Evolutionary conservation across 2,329 filamentous ascomycete genomes (phyloP).

Genomic region (Mycosphaerella arachidis): DNA sequence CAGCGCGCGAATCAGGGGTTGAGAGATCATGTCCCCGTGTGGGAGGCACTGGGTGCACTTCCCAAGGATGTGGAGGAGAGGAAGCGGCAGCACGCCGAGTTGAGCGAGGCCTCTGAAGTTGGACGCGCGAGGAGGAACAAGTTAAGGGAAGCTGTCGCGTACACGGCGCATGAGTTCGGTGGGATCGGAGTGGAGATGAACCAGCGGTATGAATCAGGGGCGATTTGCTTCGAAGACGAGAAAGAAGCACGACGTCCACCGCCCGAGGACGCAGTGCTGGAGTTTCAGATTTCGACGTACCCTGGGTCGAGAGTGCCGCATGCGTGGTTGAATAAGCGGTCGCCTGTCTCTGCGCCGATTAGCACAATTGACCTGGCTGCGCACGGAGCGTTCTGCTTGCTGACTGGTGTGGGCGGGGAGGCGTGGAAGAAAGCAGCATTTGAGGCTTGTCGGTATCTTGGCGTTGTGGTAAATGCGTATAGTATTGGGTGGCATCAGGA

Average conservation of each 20-base stretch:
- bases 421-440: conserved; percentile 51
- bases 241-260: conserved; percentile 18
- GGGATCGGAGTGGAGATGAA: conserved; percentile 58
- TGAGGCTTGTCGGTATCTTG: conserved; percentile 37
- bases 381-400: conserved; percentile 44
- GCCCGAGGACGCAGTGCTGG: conserved; percentile 25
- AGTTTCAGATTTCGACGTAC: conserved; percentile 43
- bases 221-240: conserved; percentile 31
- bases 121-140: conserved; percentile 37
- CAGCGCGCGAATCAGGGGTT: conserved; percentile 54
- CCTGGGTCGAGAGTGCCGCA: conserved; percentile 60
- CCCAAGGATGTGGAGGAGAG: conserved; percentile 27
- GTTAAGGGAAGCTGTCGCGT: conserved; percentile 27
- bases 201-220: conserved; percentile 49
- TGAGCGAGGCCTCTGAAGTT: conserved; percentile 25
- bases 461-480: conserved; percentile 47
- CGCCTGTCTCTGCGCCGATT: conserved; percentile 39
- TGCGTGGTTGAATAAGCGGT: conserved; percentile 54
- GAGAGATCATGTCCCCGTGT: conserved; percentile 44
- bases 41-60: conserved; percentile 30
- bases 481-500: conserved; percentile 56
- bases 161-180: conserved; percentile 42
- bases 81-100: conserved; percentile 26
- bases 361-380: conserved; percentile 60
- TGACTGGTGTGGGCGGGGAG: conserved; percentile 51